A percentile compares a stretch with the other conserved stretches of the same genome.
Conservation (phyloP, 495 filamentous ascomycete species). For the Neurospora pannonica region DNA sequence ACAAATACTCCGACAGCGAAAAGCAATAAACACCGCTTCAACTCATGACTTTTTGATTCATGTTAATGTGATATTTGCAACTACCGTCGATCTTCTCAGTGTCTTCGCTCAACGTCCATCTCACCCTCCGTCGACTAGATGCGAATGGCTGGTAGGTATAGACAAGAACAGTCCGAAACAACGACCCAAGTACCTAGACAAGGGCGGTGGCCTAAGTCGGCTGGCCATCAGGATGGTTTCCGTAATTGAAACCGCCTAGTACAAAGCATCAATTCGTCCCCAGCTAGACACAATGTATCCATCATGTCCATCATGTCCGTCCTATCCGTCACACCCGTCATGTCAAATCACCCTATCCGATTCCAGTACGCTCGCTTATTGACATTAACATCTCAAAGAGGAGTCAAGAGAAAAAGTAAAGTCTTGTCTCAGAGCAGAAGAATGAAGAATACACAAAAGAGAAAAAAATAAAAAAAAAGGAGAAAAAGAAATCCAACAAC, state of each 20-base stretch:
- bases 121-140: neutral
- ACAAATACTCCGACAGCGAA: neutral
- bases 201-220: neutral
- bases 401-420: too few relatives aligned
- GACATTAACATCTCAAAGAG: too few relatives aligned
- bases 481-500: too few relatives aligned
- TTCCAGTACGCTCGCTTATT: neutral
- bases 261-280: neutral
- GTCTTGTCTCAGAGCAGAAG: too few relatives aligned
- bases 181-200: neutral
- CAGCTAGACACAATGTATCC: neutral
- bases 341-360: neutral
- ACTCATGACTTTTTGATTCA: neutral
- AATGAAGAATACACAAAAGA: too few relatives aligned
- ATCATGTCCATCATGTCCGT: neutral
- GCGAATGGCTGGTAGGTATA: neutral
- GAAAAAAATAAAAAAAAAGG: too few relatives aligned
- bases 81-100: neutral
- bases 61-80: neutral
- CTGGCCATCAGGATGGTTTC: neutral
- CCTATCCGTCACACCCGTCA: neutral
- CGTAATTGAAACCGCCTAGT: neutral
- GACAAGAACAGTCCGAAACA: neutral
- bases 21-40: neutral
- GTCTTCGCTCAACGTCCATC: neutral